Base-by-base conservation (phyloP, 2,329 filamentous ascomycete species). In the Arthrinium phaeospermum region DNA sequence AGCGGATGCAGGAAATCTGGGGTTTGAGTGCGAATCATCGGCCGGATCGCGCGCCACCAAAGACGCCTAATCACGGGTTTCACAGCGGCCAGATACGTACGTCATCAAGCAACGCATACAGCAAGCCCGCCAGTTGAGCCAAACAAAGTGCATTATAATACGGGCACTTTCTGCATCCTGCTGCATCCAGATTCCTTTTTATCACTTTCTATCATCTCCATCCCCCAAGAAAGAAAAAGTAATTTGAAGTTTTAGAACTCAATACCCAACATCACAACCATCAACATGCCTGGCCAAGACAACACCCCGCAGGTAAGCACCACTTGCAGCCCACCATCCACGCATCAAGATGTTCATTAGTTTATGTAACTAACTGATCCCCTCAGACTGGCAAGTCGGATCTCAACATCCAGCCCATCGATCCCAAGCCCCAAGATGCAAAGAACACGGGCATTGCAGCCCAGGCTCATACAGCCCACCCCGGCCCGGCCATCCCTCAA, bases 401-500 rank as follows among this genome's bases (percentile, higher is more conserved):
- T 71, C 76, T 76, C 73, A 77, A 81, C 79, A 83, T 86, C 76
- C 80, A 86, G 75, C 80, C 80, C 34, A 80, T 85, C 72, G 74
- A 76, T 14, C 69, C 80, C 70, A 76, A 79, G 69, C 79, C 81
- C 76, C 82, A 86, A 27, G 79, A 78, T 82, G 77, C 86, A 86
- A 80, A 73, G 73, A 68, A 73, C 74, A 13, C 76, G 75, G 69
- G 73, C 71, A 27, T 86, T 89, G 57, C 19, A 34, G 34, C 57
- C 78, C 83, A 85, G 71, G 84, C 87, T 47, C 85, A 88, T 78
- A 80, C 86, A 71, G 89, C 89, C 24, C 83, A 88, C 70, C 90
- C 89, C 16, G 90, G 90, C 46, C 90, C 90, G 22, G 90, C 83
- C 41, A 77, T 90, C 37, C 84, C 88, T 24, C 81, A 89, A 74